Evolutionary conservation across 176 grass and related monocot genomes (phyloP).

Genomic region (Rhynchospora tenuis): DNA sequence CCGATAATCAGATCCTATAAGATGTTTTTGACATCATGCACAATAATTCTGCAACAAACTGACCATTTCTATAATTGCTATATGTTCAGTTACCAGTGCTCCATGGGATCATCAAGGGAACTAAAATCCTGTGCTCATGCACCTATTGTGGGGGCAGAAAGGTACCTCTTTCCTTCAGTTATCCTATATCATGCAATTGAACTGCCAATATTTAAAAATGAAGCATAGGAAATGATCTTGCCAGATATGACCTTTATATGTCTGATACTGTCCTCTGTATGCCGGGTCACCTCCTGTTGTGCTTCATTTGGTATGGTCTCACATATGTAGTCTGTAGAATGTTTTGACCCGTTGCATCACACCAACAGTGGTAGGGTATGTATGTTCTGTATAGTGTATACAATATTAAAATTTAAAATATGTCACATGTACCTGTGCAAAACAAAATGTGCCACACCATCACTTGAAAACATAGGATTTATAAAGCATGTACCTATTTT

Average conservation of each 20-base stretch:
- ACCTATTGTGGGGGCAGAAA: conserved; percentile 6
- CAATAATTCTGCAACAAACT: background rate
- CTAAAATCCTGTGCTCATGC: conserved; percentile 19
- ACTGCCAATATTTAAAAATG: background rate
- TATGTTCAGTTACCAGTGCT: conserved; percentile 15
- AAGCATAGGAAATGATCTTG: background rate
- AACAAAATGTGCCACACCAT: background rate
- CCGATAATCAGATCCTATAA: background rate
- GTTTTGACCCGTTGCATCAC: background rate
- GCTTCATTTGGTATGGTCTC: background rate
- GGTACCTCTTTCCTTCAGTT: conserved; percentile 9
- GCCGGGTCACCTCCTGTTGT: background rate
- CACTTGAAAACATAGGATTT: background rate
- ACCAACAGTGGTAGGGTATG: background rate
- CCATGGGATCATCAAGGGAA: conserved; percentile 17
- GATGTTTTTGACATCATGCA: background rate
- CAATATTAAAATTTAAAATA: background rate
- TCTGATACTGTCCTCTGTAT: background rate
- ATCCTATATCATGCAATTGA: background rate
- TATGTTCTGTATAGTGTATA: background rate
- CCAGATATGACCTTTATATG: background rate
- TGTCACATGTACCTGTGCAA: background rate
- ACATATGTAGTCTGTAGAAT: background rate
- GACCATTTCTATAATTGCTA: background rate
- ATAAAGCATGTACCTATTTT: background rate